Evolutionary conservation across 78 protist genomes (phyloP).

Genomic region (Protostelium mycophagum): DNA sequence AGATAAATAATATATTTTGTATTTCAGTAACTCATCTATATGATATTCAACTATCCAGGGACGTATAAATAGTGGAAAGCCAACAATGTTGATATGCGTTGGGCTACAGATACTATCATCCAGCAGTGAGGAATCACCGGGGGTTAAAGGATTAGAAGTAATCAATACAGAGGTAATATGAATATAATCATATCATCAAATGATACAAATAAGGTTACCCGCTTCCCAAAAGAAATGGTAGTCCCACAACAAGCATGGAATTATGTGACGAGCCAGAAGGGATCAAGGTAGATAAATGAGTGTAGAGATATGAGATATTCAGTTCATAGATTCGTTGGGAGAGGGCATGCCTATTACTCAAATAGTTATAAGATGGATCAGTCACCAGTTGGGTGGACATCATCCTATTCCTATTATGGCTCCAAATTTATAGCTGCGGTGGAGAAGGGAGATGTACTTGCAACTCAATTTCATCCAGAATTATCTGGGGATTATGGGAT

Average conservation of each 20-base stretch:
- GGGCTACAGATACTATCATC: not conserved
- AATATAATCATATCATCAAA: not conserved
- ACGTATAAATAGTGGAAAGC: not conserved
- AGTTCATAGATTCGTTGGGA: not conserved
- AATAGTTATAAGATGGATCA: not conserved
- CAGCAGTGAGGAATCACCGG: not conserved
- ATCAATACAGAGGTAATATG: not conserved
- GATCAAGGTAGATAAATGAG: not conserved
- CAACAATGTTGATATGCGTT: conserved; percentile 8
- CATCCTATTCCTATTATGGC: not conserved
- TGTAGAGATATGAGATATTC: not conserved
- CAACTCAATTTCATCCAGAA: conserved; percentile 13
- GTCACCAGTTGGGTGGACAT: not conserved
- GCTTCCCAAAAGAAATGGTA: not conserved
- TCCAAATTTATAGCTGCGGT: not conserved
- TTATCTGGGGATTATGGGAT: conserved; percentile 3
- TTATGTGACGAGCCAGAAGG: not conserved
- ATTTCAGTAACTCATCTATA: too few species aligned
- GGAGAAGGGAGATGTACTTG: conserved; percentile 6
- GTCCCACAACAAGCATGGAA: conserved; percentile 15
- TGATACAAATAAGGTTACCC: not conserved
- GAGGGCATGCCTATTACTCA: conserved; percentile 11
- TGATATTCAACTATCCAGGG: not conserved
- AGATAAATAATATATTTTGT: not conserved
- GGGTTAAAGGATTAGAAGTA: not conserved